A percentile compares a stretch with the other conserved stretches of the same genome.
Evolutionary conservation across 148 eudicot genomes (phyloP).

Genomic region (Gaultheria prostrata): DNA sequence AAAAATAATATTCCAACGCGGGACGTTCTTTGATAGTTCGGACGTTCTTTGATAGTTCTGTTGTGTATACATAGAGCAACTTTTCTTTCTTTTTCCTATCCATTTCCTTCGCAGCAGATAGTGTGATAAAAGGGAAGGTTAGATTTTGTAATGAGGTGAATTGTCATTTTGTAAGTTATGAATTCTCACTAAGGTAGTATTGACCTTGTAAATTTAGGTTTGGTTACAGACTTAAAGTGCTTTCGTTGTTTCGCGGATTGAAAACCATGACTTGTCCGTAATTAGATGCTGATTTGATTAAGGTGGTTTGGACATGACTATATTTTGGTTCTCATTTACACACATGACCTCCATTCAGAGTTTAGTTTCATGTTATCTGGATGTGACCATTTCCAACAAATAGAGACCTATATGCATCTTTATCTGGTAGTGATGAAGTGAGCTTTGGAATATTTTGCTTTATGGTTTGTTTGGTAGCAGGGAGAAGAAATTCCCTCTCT

Average conservation of each 20-base stretch:
- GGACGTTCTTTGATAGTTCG: too few relatives aligned
- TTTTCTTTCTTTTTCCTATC: background rate
- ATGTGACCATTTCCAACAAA: constrained; percentile 5
- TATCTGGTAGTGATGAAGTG: background rate
- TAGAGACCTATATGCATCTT: background rate
- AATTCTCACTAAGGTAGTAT: background rate
- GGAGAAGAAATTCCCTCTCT: background rate
- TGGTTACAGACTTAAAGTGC: background rate
- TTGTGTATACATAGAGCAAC: background rate
- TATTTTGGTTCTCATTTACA: background rate
- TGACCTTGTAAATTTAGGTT: background rate
- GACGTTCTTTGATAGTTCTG: constrained; percentile 2
- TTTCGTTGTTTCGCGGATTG: background rate
- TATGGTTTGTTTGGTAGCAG: background rate
- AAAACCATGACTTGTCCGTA: background rate
- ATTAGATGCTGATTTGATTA: constrained; percentile 5
- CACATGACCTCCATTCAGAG: background rate
- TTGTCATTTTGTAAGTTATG: background rate
- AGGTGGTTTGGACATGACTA: background rate
- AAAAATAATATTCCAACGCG: background rate
- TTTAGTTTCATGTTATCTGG: background rate
- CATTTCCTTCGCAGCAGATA: background rate
- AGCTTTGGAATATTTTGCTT: background rate
- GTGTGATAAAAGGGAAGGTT: background rate
- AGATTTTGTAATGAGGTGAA: background rate